Percentiles rank a stretch among this genome's conserved stretches.
Conservation (phyloP, 2,329 filamentous ascomycete genomes). For the Talaromyces sp. region DNA sequence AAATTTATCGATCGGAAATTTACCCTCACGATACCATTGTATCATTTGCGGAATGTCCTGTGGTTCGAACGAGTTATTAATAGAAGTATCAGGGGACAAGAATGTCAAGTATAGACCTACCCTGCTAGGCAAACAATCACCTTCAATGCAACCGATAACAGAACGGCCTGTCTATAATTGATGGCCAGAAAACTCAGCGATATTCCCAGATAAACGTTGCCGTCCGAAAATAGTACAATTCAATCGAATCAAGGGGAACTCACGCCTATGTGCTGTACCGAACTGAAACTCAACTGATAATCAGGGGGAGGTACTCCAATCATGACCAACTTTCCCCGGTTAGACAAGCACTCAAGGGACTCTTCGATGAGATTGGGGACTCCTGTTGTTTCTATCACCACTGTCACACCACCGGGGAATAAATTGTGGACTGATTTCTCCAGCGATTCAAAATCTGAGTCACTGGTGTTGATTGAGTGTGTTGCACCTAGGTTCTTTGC, state of each 20-base stretch:
- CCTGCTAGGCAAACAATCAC: neutral
- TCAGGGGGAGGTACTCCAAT: neutral
- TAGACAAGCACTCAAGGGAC: neutral
- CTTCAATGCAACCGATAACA: neutral
- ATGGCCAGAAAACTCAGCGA: too few relatives aligned
- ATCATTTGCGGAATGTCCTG: too few relatives aligned
- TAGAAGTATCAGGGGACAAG: too few relatives aligned
- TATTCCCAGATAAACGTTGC: too few relatives aligned
- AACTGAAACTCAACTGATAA: neutral
- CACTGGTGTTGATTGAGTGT: neutral
- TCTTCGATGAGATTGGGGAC: neutral
- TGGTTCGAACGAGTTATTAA: too few relatives aligned
- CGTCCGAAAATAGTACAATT: too few relatives aligned
- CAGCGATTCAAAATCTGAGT: neutral
- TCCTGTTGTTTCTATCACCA: neutral
- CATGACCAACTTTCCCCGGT: neutral
- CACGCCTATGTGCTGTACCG: neutral
- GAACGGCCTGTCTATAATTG: neutral
- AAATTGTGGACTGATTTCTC: neutral
- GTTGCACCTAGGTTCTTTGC: neutral
- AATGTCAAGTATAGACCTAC: neutral
- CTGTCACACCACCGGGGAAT: neutral
- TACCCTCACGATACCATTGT: too few relatives aligned
- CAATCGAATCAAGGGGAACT: neutral
- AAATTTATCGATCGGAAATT: too few relatives aligned